A percentile compares a stretch with the other conserved stretches of the same genome.
Evolutionary conservation across 129 eudicot species (phyloP).

Genomic region (Lonicera japonica): DNA sequence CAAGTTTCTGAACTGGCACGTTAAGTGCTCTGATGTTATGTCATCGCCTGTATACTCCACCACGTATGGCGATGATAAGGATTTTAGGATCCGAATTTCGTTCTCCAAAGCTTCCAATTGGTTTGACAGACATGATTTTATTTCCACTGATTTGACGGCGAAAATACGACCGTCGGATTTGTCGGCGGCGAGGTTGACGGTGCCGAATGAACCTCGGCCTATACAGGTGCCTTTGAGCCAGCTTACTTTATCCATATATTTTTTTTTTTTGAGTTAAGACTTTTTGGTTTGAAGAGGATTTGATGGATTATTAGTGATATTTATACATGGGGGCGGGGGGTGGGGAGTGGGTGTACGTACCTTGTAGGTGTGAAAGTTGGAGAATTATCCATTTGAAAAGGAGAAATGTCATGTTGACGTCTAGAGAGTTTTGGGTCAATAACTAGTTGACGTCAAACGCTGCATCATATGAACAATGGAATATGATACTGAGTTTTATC

Average conservation of each 20-base stretch:
- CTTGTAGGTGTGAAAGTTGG: not conserved
- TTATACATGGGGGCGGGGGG: slow-evolving; percentile 14
- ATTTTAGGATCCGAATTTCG: slow-evolving; percentile 46
- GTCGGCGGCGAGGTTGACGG: slow-evolving; percentile 45
- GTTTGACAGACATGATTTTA: not conserved
- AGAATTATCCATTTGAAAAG: not conserved
- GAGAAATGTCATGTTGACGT: not conserved
- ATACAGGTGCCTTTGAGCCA: slow-evolving; percentile 51
- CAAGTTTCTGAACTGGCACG: slow-evolving; percentile 31
- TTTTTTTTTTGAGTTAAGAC: not conserved
- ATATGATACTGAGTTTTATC: slow-evolving; percentile 43
- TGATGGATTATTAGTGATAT: not conserved
- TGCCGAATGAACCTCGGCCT: slow-evolving; percentile 65
- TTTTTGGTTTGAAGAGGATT: not conserved
- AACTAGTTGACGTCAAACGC: not conserved
- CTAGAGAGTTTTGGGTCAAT: not conserved
- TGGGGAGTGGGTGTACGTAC: not conserved
- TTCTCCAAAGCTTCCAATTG: slow-evolving; percentile 41
- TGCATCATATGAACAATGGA: not conserved
- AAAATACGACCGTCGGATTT: slow-evolving; percentile 32
- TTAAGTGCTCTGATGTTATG: slow-evolving; percentile 17
- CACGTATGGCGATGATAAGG: slow-evolving; percentile 44
- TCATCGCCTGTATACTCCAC: slow-evolving; percentile 55
- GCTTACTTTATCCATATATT: slow-evolving; percentile 18
- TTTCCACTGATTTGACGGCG: slow-evolving; percentile 66